Evolutionary conservation across 2,329 filamentous ascomycete genomes (phyloP), one percentile per base, ranked within the genome.

Genomic region (Trichophyton simii): DNA sequence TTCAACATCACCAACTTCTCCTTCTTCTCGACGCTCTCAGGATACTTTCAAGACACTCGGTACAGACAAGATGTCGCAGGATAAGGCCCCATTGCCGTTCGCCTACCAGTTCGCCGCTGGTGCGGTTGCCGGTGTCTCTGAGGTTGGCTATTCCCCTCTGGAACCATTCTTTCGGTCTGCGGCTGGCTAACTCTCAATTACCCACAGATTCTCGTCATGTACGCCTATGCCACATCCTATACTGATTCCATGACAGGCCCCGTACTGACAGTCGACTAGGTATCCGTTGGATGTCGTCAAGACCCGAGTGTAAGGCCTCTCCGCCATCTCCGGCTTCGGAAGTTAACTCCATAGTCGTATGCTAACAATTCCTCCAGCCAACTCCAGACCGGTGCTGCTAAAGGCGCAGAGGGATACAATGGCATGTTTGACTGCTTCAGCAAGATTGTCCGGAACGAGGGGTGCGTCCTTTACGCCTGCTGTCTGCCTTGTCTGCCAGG

Each of bases 231-330:
- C 6, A 4, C n/a, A 3, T 18, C 18, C 34, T 13, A 13, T 44
- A 15, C n/a, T n/a, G 15, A 5, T 44, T 9, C 34, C 11, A 38
- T 38, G 34, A 13, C 34, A 9, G 34, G 34, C 2, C 9, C 34
- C 34, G 13, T 38, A 13, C 34, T 38, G 11, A 20, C 3, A 44
- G 2, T 18, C 7, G 15, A 22, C 20, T 73, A 96, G 91, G 94
- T 99, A 99, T 80, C 94, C 94, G 68, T 82, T 99, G 75, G 94
- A 99, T 75, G 94, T 99, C 63, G 90, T 97, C 76, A 97, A 97
- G 83, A 97, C 94, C 66, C 83, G 92, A 87, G 88, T 95, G 88
- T 94, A 83, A 82, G 86, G 75, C 28, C 55, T 13, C 34, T 9
- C 55, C 34, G 15, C 11, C 15, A 13, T 52, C 60, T 59, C 55